Evolutionary conservation across 257 asterid species (phyloP), one percentile per base, ranked within the genome.

Genomic region (Dorcoceras hygrometricum): DNA sequence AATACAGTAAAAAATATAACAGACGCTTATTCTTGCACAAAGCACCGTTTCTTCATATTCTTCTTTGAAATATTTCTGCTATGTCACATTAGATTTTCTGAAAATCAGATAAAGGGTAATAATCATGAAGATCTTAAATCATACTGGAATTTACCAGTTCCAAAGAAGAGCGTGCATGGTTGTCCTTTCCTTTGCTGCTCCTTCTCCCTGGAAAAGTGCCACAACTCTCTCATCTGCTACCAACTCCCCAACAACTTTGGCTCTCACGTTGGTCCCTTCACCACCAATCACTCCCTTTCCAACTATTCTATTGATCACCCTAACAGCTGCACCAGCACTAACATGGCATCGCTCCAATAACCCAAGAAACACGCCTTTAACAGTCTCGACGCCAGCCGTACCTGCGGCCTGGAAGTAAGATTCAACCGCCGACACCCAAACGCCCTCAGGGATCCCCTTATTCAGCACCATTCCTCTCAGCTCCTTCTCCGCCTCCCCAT

Each of bases 161-260:
- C 99, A 94, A 12, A 94, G 89, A 80, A 93, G 89, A 81, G 97
- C 95, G 79, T 94, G 97, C 90, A 94, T 90, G 62, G 91, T 83
- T 27, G 91, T 86, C 79, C 95, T 86, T 83, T 90, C 96, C 82
- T 84, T 90, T 27, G 84, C 73, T 69, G 89, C 89, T 53, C 70
- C 89, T 62, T 87, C 92, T 76, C 91, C 79, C 28, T 74, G 79
- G 23, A 94, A 94, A 71, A 94, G 92, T 1, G 78, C 80, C 75
- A 82, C 85, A 78, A 94, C 91, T 79, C 96, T 84, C 76, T 90
- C 97, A 84, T 90, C 96, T 0, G 99, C 87, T 59, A 83, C 99
- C 70, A 94, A 71, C 68, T 94, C 99, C 62, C 76, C 80, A 62
- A 85, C 93, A 65, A 86, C 90, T 73, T 82, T 87, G 59, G 88